phyloP scores from a whole-genome alignment of 2,329 filamentous ascomycete species.

The Alternaria triticina region DNA sequence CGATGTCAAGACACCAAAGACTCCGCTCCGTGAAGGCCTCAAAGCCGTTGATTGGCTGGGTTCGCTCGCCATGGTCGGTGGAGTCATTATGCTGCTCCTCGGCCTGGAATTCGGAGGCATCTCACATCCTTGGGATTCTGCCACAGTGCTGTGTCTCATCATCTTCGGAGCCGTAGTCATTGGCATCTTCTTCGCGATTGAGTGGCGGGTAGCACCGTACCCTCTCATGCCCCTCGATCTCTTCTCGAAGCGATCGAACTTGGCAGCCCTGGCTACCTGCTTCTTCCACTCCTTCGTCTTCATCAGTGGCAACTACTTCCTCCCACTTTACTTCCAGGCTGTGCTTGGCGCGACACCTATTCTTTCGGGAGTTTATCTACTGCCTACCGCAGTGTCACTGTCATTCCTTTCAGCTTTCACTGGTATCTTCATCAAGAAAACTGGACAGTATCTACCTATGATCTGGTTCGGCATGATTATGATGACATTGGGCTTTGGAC shows the following conservation, averaged over 20 bases:
- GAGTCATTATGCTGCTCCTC: slow-evolving; percentile 83
- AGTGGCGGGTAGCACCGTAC: slow-evolving; percentile 75
- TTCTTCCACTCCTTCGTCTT: slow-evolving; percentile 80
- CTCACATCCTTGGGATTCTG: slow-evolving; percentile 73
- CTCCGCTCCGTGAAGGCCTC: slow-evolving; percentile 66
- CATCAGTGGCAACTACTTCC: slow-evolving; percentile 78
- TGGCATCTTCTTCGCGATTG: slow-evolving; percentile 72
- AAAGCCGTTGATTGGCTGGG: slow-evolving; percentile 72
- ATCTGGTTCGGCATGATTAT: slow-evolving; percentile 47
- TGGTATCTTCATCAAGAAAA: slow-evolving; percentile 59
- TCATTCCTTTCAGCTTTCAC: slow-evolving; percentile 67
- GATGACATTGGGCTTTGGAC: slow-evolving; percentile 48
- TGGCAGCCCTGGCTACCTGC: slow-evolving; percentile 69
- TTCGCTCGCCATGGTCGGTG: slow-evolving; percentile 71
- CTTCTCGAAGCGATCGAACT: slow-evolving; percentile 70
- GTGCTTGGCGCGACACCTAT: slow-evolving; percentile 72
- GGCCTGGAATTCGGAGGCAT: slow-evolving; percentile 86
- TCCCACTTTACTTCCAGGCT: slow-evolving; percentile 85
- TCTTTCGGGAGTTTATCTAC: slow-evolving; percentile 74
- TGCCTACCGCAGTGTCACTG: slow-evolving; percentile 72
- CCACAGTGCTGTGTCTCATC: slow-evolving; percentile 77
- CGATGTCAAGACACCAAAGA: slow-evolving; percentile 70
- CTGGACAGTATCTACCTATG: slow-evolving; percentile 51
- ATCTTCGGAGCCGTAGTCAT: slow-evolving; percentile 72
- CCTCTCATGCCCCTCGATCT: slow-evolving; percentile 79